phyloP scores from a whole-genome alignment of 208 protist genomes.

The Trypanosoma cruzi region DNA sequence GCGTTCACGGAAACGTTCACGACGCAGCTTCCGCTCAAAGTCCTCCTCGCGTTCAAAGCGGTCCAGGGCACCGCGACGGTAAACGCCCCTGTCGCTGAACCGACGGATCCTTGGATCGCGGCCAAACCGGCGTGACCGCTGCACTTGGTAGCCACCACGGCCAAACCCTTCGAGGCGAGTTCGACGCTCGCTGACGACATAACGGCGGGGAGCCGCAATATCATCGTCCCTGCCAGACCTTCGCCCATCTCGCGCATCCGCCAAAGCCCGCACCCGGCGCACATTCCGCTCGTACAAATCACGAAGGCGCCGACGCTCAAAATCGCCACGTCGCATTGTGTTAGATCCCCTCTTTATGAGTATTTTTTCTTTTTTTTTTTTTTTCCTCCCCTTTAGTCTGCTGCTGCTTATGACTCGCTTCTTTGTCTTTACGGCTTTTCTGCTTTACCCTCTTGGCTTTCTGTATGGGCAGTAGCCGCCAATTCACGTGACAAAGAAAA shows the following conservation, averaged over 20 bases:
- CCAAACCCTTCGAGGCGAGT: constrained; percentile 85
- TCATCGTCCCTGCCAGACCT: constrained; percentile 46
- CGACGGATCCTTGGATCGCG: constrained; percentile 23
- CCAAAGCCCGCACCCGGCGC: constrained; percentile 65
- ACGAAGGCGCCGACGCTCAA: constrained; percentile 76
- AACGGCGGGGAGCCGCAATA: constrained; percentile 65
- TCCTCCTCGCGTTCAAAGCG: constrained; percentile 84
- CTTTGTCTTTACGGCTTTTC: not conserved
- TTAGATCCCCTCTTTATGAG: not conserved
- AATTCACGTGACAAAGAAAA: not conserved
- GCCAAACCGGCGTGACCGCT: constrained; percentile 27
- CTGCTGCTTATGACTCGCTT: not conserved
- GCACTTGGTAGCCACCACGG: constrained; percentile 67
- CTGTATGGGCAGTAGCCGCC: not conserved
- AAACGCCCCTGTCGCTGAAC: constrained; percentile 73
- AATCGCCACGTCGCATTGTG: constrained; percentile 73
- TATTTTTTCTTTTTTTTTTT: constrained; percentile 4
- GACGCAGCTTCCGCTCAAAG: constrained; percentile 60
- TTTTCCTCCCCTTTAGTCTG: not conserved
- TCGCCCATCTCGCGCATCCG: constrained; percentile 72
- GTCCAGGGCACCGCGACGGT: constrained; percentile 55
- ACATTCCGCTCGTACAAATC: constrained; percentile 83
- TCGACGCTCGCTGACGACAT: constrained; percentile 72
- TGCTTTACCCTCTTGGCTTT: constrained; percentile 1
- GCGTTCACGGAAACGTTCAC: constrained; percentile 40